Percentiles rank a stretch among this genome's conserved stretches.
phyloP scores from a whole-genome alignment of 257 asterid species.

The Marsdenia floribunda region DNA sequence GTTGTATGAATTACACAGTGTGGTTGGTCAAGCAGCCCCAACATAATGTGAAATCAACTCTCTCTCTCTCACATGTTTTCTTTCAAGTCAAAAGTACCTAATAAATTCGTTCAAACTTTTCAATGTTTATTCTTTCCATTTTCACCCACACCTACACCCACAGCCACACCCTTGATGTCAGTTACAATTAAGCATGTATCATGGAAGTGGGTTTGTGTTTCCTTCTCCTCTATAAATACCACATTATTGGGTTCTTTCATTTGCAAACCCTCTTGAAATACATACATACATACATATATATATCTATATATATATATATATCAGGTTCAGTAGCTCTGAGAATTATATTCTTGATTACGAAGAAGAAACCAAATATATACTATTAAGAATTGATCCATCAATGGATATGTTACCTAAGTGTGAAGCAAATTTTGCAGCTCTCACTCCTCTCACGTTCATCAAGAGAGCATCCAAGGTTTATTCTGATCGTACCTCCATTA shows the following conservation, averaged over 20 bases:
- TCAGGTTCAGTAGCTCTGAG: too few relatives aligned
- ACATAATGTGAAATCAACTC: slow-evolving; percentile 28
- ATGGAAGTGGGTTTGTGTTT: not conserved
- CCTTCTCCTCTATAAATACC: not conserved
- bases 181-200: not conserved
- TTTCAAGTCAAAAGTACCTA: slow-evolving; percentile 35
- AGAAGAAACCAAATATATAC: too few relatives aligned
- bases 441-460: slow-evolving; percentile 16
- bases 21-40: slow-evolving; percentile 62
- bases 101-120: not conserved
- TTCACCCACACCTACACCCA: not conserved
- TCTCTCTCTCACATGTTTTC: not conserved
- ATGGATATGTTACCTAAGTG: not conserved
- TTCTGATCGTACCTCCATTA: slow-evolving; percentile 46
- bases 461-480: slow-evolving; percentile 57
- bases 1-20: not conserved
- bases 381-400: too few relatives aligned
- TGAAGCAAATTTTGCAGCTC: too few relatives aligned
- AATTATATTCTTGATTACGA: too few relatives aligned
- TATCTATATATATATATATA: too few relatives aligned
- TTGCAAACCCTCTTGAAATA: not conserved
- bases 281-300: too few relatives aligned
- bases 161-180: not conserved
- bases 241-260: not conserved
- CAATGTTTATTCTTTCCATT: slow-evolving; percentile 26